Conservation (phyloP, 345 rosid genomes). For the Firmiana major region DNA sequence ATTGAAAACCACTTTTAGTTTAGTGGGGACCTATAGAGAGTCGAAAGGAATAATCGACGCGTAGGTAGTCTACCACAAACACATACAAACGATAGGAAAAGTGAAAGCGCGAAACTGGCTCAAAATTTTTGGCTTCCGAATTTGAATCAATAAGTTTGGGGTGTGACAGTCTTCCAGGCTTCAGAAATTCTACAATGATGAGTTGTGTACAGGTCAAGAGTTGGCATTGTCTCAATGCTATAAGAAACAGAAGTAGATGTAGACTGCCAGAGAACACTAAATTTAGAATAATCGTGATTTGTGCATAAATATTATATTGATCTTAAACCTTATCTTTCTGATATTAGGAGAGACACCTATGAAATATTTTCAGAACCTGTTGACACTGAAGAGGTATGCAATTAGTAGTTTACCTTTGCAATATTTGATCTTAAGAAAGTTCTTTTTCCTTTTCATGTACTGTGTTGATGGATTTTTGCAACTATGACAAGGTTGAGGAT, state of each 20-base stretch:
- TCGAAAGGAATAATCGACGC: too few relatives aligned
- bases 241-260: not conserved
- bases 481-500: slow-evolving; percentile 45
- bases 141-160: too few relatives aligned
- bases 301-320: not conserved
- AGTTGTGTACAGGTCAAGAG: not conserved
- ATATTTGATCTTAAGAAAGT: not conserved
- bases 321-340: not conserved
- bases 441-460: not conserved
- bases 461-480: slow-evolving; percentile 10
- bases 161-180: not conserved
- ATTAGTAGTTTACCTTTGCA: slow-evolving; percentile 6
- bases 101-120: too few relatives aligned
- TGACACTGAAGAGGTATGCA: slow-evolving; percentile 48
- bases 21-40: too few relatives aligned
- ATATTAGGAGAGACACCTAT: slow-evolving; percentile 50
- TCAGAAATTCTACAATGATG: slow-evolving; percentile 4
- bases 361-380: slow-evolving; percentile 71
- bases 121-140: too few relatives aligned
- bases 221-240: not conserved
- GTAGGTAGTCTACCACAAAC: too few relatives aligned
- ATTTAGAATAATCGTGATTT: not conserved
- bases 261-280: not conserved
- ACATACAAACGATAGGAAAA: too few relatives aligned
- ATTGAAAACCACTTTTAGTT: too few relatives aligned